Base-by-base conservation (phyloP, 2,329 filamentous ascomycete genomes). In the Rhexocercosporidium sp. region DNA sequence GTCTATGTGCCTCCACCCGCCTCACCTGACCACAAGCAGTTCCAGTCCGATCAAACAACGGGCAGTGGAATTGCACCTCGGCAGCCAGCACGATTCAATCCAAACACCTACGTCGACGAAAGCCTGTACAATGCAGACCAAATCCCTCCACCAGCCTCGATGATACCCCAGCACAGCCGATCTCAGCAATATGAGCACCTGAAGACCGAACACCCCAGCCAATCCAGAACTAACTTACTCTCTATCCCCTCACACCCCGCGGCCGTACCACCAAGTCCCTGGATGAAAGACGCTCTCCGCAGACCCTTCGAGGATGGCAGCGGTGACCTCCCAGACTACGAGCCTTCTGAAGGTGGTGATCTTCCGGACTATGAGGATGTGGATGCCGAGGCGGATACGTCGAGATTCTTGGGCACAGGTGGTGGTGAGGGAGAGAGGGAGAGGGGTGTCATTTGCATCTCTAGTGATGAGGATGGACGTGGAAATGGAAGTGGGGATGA, bases 81-180 rank as follows among this genome's bases (percentile, higher is more conserved):
- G 1, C 8, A 39, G n/a, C 5, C 31, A 56, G 2, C 31, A 22
- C 18, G 47, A 25, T 16, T 53, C 49, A 41, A 60, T 22, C 57
- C 22, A 0, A 60, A 60, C 9, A 60, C 25, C 12, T 60, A 60
- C 25, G 39, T 46, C 14, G 57, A 60, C 57, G 57, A 47, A 41
- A 29, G 22, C 22, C 57, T 60, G 20, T 60, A 60, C 41, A 41
- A 53, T 16, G 49, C 47, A 29, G 49, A 53, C 3, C 31, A 53
- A 5, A 8, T 31, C 1, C 25, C 57, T n/a, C 25, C 25, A 41
- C 5, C 57, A 5, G 20, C 12, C 16, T 31, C 25, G 14, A 18
- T 16, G 18, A 27, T 25, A 47, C 47, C 27, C 47, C 57, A 37
- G 37, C 37, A 56, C 6, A 31, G 27, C 22, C 49, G 31, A 53